A percentile compares a stretch with the other conserved stretches of the same genome.
These are phyloP conservation scores for Stropharia rugosoannulata DNA, from an alignment of 768 basidiomycete species.

Conservation along the genomic window DNA sequence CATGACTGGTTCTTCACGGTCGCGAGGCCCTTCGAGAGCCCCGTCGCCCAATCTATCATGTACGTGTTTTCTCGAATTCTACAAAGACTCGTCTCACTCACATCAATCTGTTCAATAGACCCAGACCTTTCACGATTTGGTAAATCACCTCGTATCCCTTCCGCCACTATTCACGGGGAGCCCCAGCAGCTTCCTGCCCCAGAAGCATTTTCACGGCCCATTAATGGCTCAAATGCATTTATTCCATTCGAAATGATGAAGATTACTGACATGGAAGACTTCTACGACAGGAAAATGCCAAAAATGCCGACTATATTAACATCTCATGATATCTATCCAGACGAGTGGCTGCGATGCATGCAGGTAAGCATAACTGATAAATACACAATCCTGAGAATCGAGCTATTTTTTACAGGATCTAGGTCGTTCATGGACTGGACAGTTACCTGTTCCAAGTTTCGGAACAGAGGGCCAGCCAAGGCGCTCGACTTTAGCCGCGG, in stretches of 20 bases:
- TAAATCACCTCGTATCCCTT: constrained; percentile 33
- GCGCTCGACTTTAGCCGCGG: constrained; percentile 60
- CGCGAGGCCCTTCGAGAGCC: constrained; percentile 36
- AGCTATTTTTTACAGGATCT: constrained; percentile 51
- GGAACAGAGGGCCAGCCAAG: constrained; percentile 46
- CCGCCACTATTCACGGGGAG: constrained; percentile 27
- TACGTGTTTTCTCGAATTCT: constrained; percentile 11
- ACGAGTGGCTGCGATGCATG: constrained; percentile 82
- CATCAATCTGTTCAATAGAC: constrained; percentile 15
- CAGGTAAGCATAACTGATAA: constrained; percentile 44
- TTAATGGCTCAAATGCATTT: constrained; percentile 66
- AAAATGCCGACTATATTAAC: constrained; percentile 72
- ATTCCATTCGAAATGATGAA: constrained; percentile 69
- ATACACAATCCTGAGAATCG: neutral
- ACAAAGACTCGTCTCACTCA: constrained; percentile 15
- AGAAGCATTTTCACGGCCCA: constrained; percentile 72
- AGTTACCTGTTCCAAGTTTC: constrained; percentile 60
- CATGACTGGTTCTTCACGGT: constrained; percentile 26
- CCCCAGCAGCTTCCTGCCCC: constrained; percentile 57
- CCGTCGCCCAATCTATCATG: constrained; percentile 53
- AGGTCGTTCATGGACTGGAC: constrained; percentile 73
- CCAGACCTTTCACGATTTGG: constrained; percentile 17
- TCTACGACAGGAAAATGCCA: constrained; percentile 57
- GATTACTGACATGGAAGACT: constrained; percentile 76
- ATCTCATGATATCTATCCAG: constrained; percentile 73